These are phyloP conservation scores for Coniochaeta prunicola DNA, from an alignment of 2,329 filamentous ascomycete species.

Conservation along the genomic window DNA sequence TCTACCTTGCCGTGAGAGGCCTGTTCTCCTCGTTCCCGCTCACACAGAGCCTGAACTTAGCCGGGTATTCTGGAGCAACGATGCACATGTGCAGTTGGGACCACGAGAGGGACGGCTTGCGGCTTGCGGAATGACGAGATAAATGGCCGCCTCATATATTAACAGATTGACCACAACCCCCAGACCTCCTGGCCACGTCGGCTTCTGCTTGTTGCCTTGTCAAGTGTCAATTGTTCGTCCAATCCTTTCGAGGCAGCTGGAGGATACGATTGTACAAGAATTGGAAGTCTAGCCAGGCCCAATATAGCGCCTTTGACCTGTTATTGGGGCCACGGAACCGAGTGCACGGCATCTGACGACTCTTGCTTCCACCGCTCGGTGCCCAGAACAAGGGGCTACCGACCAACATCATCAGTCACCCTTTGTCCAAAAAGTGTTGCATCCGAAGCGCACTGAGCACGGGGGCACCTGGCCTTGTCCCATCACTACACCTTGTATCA, in stretches of 20 bases:
- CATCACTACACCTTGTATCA: no score
- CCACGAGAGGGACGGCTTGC: not conserved
- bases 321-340: not conserved
- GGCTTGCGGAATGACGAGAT: not conserved
- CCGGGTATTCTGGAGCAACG: not conserved
- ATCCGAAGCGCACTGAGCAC: no score
- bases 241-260: not conserved
- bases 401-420: not conserved
- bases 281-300: not conserved
- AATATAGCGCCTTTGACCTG: not conserved
- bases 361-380: not conserved
- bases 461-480: no score
- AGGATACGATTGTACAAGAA: not conserved
- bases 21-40: not conserved
- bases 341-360: not conserved
- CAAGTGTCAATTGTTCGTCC: not conserved
- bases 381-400: not conserved
- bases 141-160: not conserved
- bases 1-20: not conserved
- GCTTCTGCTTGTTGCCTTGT: not conserved
- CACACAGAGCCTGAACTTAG: not conserved
- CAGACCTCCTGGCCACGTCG: not conserved
- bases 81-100: not conserved
- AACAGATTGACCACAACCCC: not conserved
- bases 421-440: no score